Evolutionary conservation across 495 filamentous ascomycete genomes (phyloP).

Genomic region (Tuber indicum): DNA sequence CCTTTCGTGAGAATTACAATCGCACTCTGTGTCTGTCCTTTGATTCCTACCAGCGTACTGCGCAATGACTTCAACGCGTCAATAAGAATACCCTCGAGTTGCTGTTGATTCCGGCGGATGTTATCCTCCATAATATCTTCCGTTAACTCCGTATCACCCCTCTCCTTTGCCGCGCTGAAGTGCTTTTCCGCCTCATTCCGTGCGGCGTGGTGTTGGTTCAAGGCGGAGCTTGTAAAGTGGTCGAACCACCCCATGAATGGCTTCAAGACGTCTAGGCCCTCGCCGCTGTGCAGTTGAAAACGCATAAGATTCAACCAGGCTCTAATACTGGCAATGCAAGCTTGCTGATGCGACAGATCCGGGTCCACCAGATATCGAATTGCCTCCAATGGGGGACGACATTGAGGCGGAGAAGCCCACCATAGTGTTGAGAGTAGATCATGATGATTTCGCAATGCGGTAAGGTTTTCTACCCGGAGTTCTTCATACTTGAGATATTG

Average conservation of each 20-base stretch:
- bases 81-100: conserved; percentile 55
- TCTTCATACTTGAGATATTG: conserved; percentile 76
- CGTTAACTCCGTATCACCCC: conserved; percentile 46
- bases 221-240: conserved; percentile 50
- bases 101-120: conserved; percentile 57
- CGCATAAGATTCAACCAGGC: conserved; percentile 73
- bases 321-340: conserved; percentile 72
- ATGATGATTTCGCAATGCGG: conserved; percentile 84
- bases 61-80: conserved; percentile 52
- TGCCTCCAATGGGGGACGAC: conserved; percentile 61
- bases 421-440: conserved; percentile 86
- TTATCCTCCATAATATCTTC: conserved; percentile 51
- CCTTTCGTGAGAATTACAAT: conserved; percentile 31
- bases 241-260: conserved; percentile 44
- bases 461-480: conserved; percentile 67
- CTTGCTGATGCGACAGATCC: conserved; percentile 72
- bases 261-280: conserved; percentile 37
- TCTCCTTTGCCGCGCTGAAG: conserved; percentile 42
- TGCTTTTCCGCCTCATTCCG: conserved; percentile 58
- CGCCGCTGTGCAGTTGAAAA: conserved; percentile 49
- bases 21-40: conserved; percentile 23
- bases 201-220: conserved; percentile 55
- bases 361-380: conserved; percentile 76
- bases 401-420: conserved; percentile 67
- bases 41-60: conserved; percentile 45